Evolutionary conservation across 2,329 filamentous ascomycete species (phyloP), one percentile per base, ranked within the genome.

Genomic region (Xylaria sp.): DNA sequence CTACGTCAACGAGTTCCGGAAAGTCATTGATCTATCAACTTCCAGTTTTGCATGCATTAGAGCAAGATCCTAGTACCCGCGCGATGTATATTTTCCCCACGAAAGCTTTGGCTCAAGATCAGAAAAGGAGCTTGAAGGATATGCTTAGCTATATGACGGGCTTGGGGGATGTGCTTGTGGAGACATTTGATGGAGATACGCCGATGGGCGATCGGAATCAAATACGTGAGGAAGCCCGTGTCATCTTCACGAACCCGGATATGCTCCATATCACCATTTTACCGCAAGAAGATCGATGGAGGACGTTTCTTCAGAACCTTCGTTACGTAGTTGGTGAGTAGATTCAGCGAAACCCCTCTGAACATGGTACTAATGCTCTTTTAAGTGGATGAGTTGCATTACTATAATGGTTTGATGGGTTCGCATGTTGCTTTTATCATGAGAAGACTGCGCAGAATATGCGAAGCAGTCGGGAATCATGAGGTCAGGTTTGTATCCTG

Each of bases 71-170:
- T 1, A 80, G 87, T 58, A 90, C 90, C 7, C 81, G 94, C 67
- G 94, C 94, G 2, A 91, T 99, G 87, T 97, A 97, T 72, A 96
- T 99, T 42, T 99, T 99, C 62, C 94, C 94, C 0, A 99, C 94
- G 0, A 99, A 99, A 75, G 94, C 94, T 1, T 77, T 99, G 13
- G 93, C 94, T 0, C 94, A 99, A 72, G 94, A 99, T 73, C 94
- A 99, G 73, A 86, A 88, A 67, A 83, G 92, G 66, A 96, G 92
- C 66, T 78, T 99, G 71, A 90, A 90, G 68, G 91, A 96, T 56
- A 82, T 97, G 70, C 78, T 97, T 62, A 77, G 82, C 0, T 96
- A 89, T 68, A 90, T 99, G 81, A 83, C 88, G 0, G 87, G 86
- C 0, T 75, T 97, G 19, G 86, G 92, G 69, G 80, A 90, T 48